These are phyloP conservation scores for Penicillium desertorum DNA, from an alignment of 495 filamentous ascomycete genomes.

Conservation along the genomic window DNA sequence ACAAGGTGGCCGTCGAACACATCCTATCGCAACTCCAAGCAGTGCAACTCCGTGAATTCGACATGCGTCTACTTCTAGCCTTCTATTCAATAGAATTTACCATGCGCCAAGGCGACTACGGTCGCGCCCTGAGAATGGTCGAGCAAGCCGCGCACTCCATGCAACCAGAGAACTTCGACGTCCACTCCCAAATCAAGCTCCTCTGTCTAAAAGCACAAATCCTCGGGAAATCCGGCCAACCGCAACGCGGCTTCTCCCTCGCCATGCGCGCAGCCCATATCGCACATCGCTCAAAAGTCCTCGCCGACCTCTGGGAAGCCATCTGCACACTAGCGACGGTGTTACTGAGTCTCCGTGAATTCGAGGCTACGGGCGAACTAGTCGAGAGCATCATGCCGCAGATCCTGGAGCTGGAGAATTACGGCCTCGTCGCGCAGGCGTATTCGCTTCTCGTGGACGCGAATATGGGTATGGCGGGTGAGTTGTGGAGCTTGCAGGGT, in stretches of 20 bases:
- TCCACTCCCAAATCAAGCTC: slow-evolving; percentile 70
- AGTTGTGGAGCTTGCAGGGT: slow-evolving; percentile 27
- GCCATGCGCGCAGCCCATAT: slow-evolving; percentile 77
- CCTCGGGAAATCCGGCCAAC: slow-evolving; percentile 65
- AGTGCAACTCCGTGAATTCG: slow-evolving; percentile 59
- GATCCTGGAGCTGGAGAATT: slow-evolving; percentile 71
- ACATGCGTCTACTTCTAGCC: slow-evolving; percentile 68
- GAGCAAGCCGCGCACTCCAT: slow-evolving; percentile 65
- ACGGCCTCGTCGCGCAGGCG: slow-evolving; percentile 60
- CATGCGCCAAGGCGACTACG: slow-evolving; percentile 60
- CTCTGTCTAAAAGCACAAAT: slow-evolving; percentile 75
- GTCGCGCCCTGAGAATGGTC: slow-evolving; percentile 63
- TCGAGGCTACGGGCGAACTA: slow-evolving; percentile 64
- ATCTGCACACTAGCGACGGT: slow-evolving; percentile 67
- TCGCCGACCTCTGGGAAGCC: slow-evolving; percentile 76
- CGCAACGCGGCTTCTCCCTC: slow-evolving; percentile 80
- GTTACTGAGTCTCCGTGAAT: slow-evolving; percentile 71
- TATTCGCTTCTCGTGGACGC: slow-evolving; percentile 80
- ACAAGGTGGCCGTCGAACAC: slow-evolving; percentile 65
- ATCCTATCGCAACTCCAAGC: slow-evolving; percentile 62
- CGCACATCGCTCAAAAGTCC: slow-evolving; percentile 67
- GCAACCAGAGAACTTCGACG: slow-evolving; percentile 69
- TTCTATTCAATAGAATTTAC: slow-evolving; percentile 70
- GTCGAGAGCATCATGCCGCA: slow-evolving; percentile 78
- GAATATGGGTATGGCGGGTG: slow-evolving; percentile 76